Evolutionary conservation across 202 grass and related monocot species (phyloP), one percentile per base, ranked within the genome.

Genomic region (Carex arenaria): DNA sequence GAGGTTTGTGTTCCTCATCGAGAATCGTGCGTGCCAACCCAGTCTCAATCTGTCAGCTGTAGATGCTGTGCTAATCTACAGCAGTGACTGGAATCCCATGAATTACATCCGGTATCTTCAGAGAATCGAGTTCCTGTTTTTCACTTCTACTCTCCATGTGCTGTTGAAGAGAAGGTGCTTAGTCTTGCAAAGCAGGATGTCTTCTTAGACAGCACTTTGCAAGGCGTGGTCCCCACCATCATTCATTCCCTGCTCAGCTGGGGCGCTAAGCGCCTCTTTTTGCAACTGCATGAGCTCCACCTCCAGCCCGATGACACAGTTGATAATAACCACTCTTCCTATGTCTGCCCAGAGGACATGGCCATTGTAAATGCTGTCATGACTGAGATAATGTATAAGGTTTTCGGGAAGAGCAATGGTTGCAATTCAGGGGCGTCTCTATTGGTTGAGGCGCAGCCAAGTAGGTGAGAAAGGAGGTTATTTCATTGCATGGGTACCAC

Each of bases 161-260:
- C 95, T 19, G 89, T 98, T 66, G 95, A 98, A 81, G 95, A 98
- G 84, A 98, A 93, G 86, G 78, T 79, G 78, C 89, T 98, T 64
- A 86, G 93, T 78, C 85, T 93, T 73, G 91, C 95, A 71, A 98
- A 93, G 78, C 71, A 98, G 68, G 88, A 92, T 74, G 80, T 91
- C 80, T 67, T 76, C 78, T 73, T 93, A 68, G 93, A 92, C 71
- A 98, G 85, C 82, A 91, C 88, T 79, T 86, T 93, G 57, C 70
- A 88, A 56, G 90, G 90, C 76, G 81, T 98, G 87, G 86, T 18
- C 10, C 85, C 89, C 56, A 88, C 85, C 54, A 43, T 92, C 5
- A 95, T 86, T 78, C 93, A 98, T 82, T 91, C 85, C 51, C 85
- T 98, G n/a, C 93, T 98, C 20, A 93, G 91, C 84, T 98, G 95